Evolutionary conservation across 2,329 filamentous ascomycete species (phyloP).

Genomic region (Beauveria australis): DNA sequence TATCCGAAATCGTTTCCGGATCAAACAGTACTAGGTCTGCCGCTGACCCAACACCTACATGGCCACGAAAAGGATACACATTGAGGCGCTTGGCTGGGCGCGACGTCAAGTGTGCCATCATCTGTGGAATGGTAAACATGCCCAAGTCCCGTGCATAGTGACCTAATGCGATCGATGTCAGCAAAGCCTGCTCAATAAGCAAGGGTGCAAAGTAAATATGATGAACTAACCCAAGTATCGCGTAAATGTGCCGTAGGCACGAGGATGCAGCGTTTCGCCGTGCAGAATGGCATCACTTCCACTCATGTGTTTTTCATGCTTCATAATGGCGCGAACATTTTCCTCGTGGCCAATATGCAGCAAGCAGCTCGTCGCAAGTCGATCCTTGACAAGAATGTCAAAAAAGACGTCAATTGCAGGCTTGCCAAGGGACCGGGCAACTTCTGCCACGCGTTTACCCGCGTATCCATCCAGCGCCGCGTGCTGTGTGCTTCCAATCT

Average conservation of each 20-base stretch:
- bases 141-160: constrained; percentile 18
- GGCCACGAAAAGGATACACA: constrained; percentile 16
- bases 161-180: background rate
- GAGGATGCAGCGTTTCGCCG: constrained; percentile 17
- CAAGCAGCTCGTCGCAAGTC: constrained; percentile 17
- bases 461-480: constrained; percentile 14
- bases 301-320: constrained; percentile 19
- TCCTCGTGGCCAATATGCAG: constrained; percentile 20
- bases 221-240: constrained; percentile 15
- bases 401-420: constrained; percentile 16
- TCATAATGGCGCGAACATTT: constrained; percentile 18
- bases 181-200: too few species aligned
- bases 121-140: constrained; percentile 15
- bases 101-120: constrained; percentile 18
- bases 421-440: constrained; percentile 12
- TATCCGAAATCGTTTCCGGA: constrained; percentile 15
- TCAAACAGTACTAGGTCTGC: constrained; percentile 18
- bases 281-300: constrained; percentile 19
- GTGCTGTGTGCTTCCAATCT: constrained; percentile 15
- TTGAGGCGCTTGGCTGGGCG: constrained; percentile 18
- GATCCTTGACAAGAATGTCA: constrained; percentile 16
- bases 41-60: constrained; percentile 17
- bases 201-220: background rate
- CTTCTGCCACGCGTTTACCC: constrained; percentile 15
- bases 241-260: constrained; percentile 19